Conservation (phyloP, 2,329 filamentous ascomycete species). For the Penicillium sp. region DNA sequence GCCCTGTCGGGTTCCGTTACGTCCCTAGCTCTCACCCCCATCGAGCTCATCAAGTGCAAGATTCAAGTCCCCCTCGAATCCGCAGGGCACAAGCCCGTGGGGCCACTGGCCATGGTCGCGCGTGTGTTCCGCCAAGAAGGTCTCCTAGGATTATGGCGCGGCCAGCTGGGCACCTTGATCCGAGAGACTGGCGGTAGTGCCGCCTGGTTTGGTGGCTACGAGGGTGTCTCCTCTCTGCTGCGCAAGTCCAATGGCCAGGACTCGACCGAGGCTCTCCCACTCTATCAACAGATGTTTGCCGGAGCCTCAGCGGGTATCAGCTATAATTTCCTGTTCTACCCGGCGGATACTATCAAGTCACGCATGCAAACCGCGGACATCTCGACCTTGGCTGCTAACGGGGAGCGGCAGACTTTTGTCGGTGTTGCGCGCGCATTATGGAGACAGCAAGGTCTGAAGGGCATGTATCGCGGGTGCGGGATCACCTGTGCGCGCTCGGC, state of each 20-base stretch:
- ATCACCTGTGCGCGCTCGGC: conserved; percentile 88
- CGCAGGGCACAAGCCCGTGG: conserved; percentile 56
- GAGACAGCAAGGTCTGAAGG: conserved; percentile 78
- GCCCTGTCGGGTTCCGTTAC: conserved; percentile 88
- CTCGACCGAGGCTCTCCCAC: conserved; percentile 64
- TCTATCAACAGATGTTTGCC: conserved; percentile 86
- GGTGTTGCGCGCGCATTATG: conserved; percentile 76
- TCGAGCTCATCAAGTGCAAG: conserved; percentile 97
- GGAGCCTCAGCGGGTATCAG: conserved; percentile 88
- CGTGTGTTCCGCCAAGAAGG: conserved; percentile 85
- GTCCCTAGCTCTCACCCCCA: conserved; percentile 87
- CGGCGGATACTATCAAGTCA: conserved; percentile 96
- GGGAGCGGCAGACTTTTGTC: conserved; percentile 70
- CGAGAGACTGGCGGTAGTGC: conserved; percentile 91
- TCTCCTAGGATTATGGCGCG: conserved; percentile 88
- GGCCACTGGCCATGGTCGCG: conserved; percentile 73
- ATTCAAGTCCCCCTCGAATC: conserved; percentile 76
- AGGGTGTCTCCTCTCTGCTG: conserved; percentile 76
- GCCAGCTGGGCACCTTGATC: conserved; percentile 90
- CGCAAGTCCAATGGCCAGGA: conserved; percentile 48
- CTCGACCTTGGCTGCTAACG: conserved; percentile 46
- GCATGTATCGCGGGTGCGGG: conserved; percentile 91
- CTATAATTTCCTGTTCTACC: conserved; percentile 98
- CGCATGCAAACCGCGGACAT: conserved; percentile 91
- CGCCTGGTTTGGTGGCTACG: conserved; percentile 93